Evolutionary conservation across 1,139 yeast genomes (phyloP).

Genomic region (Zhuliangozyma blackwelliae): DNA sequence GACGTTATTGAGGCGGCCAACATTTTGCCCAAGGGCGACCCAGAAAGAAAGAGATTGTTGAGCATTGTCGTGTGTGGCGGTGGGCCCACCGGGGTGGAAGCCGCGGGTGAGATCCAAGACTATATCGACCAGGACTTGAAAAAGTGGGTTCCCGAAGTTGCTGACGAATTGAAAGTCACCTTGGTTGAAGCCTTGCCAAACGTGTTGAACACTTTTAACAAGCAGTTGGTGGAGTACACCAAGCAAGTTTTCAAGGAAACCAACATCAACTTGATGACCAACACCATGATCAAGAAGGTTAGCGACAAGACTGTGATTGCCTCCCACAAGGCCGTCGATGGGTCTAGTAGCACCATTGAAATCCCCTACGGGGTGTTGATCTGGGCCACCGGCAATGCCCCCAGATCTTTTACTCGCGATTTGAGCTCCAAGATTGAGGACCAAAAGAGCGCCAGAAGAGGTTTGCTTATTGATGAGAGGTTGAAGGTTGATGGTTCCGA

Average conservation of each 20-base stretch:
- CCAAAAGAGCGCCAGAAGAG: conserved; percentile 87
- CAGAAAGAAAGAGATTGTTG: conserved; percentile 75
- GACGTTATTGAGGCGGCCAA: conserved; percentile 82
- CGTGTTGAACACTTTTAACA: conserved; percentile 83
- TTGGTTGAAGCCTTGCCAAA: conserved; percentile 90
- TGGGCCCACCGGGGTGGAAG: conserved; percentile 96
- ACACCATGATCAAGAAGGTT: conserved; percentile 86
- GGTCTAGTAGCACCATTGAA: conserved; percentile 47
- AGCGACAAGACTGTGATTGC: conserved; percentile 66
- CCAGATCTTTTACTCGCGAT: conserved; percentile 69
- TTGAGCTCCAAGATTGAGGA: conserved; percentile 69
- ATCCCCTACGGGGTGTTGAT: conserved; percentile 86
- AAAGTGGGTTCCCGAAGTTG: conserved; percentile 85
- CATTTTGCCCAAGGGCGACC: conserved; percentile 66
- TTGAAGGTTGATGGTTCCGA: conserved; percentile 80
- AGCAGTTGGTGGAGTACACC: conserved; percentile 79
- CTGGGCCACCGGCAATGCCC: conserved; percentile 98
- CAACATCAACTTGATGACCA: conserved; percentile 71
- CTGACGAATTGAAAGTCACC: conserved; percentile 75
- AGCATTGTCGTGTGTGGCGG: conserved; percentile 91
- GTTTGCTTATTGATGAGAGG: conserved; percentile 78
- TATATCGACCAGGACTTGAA: conserved; percentile 86
- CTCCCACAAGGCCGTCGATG: conserved; percentile 49
- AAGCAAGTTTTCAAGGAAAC: conserved; percentile 76
- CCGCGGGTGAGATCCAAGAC: conserved; percentile 93